Percentiles rank a stretch among this genome's conserved stretches.
These are phyloP conservation scores for Colletotrichum lini DNA, from an alignment of 2,329 filamentous ascomycete species.

Conservation along the genomic window DNA sequence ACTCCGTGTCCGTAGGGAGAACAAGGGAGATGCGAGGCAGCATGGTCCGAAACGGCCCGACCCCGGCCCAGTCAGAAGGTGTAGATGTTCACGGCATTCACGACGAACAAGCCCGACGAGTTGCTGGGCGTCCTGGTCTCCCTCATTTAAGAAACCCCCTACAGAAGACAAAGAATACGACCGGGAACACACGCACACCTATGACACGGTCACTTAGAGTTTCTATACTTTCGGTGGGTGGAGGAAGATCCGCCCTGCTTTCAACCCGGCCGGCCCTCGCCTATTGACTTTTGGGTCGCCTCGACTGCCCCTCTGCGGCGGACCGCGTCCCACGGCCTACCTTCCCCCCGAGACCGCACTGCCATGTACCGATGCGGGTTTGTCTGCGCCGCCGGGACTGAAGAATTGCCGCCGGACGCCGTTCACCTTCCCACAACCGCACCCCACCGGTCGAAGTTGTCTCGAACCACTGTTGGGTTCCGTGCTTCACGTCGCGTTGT, in stretches of 20 bases:
- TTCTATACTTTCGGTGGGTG: neutral
- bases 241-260: neutral
- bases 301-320: neutral
- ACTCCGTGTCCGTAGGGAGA: neutral
- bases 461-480: constrained; percentile 9
- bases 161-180: neutral
- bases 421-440: neutral
- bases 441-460: neutral
- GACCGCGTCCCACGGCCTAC: neutral
- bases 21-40: neutral
- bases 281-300: neutral
- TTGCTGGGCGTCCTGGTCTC: too few species aligned
- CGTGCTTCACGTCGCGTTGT: constrained; percentile 12
- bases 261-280: neutral
- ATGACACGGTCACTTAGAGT: neutral
- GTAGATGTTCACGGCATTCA: too few species aligned
- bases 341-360: neutral
- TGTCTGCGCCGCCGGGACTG: neutral
- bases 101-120: too few species aligned
- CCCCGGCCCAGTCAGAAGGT: neutral
- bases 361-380: neutral
- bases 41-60: neutral
- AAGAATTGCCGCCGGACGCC: neutral
- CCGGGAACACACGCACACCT: neutral
- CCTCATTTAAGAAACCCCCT: too few species aligned